phyloP scores from a whole-genome alignment of 78 protist genomes.

The Salpingoeca rosetta region DNA sequence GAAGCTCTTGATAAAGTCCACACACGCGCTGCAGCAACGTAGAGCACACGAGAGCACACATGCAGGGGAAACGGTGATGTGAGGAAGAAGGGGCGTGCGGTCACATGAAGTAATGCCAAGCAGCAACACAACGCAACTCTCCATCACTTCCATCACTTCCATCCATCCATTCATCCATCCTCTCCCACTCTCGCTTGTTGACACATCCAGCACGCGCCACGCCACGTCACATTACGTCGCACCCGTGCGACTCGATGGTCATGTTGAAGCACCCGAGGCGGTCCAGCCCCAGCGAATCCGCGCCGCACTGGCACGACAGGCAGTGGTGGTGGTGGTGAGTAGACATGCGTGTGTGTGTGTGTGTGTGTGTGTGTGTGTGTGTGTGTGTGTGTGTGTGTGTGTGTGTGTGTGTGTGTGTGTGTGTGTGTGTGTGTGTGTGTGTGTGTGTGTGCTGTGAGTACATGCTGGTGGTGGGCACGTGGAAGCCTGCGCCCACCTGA shows the following conservation, averaged over 20 bases:
- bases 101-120: no score
- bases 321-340: no score
- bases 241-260: slow-evolving; percentile 71
- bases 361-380: neutral
- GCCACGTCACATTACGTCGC: neutral
- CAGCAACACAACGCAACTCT: no score
- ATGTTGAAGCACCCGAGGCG: slow-evolving; percentile 96
- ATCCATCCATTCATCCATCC: no score
- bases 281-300: slow-evolving; percentile 95
- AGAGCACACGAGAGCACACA: neutral
- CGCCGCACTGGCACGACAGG: slow-evolving; percentile 68
- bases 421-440: neutral
- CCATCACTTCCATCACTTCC: no score
- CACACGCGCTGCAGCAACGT: slow-evolving; percentile 43
- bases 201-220: slow-evolving; percentile 2
- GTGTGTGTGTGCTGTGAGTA: neutral
- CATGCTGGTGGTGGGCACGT: neutral
- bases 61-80: neutral
- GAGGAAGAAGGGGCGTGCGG: no score
- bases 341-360: neutral
- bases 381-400: neutral
- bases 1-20: slow-evolving; percentile 64
- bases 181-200: no score
- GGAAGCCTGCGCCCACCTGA: no score
- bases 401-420: neutral